Base-by-base conservation (phyloP, 495 filamentous ascomycete genomes). In the Trichoderma orchidacearum region DNA sequence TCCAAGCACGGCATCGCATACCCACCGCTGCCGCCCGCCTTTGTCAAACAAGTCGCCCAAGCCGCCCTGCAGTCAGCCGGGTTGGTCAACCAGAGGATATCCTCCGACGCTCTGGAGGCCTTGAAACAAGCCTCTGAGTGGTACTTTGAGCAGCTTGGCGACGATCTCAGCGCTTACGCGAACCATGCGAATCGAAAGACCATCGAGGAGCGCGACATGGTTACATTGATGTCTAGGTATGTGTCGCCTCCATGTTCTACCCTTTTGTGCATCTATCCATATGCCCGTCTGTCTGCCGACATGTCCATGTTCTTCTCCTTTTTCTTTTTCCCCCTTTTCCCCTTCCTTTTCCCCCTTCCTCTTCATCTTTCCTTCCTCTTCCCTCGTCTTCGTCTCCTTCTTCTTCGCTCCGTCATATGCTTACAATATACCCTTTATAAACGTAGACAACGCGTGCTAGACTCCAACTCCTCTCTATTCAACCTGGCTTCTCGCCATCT, bases 111-210 rank as follows among this genome's bases (percentile, higher is more conserved):
- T 1, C 71, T 95, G 54, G 76, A 79, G 17, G 82, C 82, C 25
- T 83, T 96, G 34, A 81, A 84, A 64, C 82, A 86, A 62, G 87
- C 89, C 15, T 85, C 85, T 17, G 86, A 91, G 31, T 90, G 86
- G 83, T 96, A 89, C 68, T 94, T 95, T 64, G 85, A 92, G 62
- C 90, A 95, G 66, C 73, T 84, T 13, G 79, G 86, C 56, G 86
- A 87, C 25, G 88, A 94, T 63, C 72, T 96, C 58, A 80, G 79
- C 3, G 82, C 77, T 1, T 96, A 90, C 69, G 85, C 90, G 8
- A 75, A 83, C 51, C 90, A 96, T 67, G 89, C 87, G 3, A 82
- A 84, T 29, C 79, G 90, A 36, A 91, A 85, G 67, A 89, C 82
- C 3, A 91, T 96, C 64, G 85, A 93, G 55, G 89, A 94, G 64